Percentiles rank a stretch among this genome's conserved stretches.
Conservation (phyloP, 2,329 filamentous ascomycete genomes). For the Teratosphaeria destructans region DNA sequence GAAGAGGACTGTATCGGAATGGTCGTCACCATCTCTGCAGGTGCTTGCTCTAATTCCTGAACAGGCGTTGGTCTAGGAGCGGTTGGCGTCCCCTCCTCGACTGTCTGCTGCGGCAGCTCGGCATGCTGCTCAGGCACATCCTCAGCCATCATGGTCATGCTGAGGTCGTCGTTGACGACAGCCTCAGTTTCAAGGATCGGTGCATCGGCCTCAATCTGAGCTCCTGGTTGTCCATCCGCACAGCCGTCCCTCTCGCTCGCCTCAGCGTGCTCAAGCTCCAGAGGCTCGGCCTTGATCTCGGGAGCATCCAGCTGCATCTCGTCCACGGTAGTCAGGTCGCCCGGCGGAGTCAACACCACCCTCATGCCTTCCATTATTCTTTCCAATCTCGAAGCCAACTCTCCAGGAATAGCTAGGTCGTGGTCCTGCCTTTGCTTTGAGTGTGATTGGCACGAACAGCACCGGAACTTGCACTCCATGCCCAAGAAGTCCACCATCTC, state of each 20-base stretch:
- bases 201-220: slow-evolving; percentile 6
- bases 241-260: neutral
- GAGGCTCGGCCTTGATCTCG: slow-evolving; percentile 27
- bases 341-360: slow-evolving; percentile 10
- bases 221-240: neutral
- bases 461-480: slow-evolving; percentile 60
- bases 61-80: slow-evolving; percentile 12
- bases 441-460: slow-evolving; percentile 48
- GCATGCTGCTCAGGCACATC: neutral
- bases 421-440: slow-evolving; percentile 27
- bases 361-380: slow-evolving; percentile 13
- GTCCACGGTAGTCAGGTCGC: slow-evolving; percentile 12
- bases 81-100: slow-evolving; percentile 9
- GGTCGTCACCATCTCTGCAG: slow-evolving; percentile 2
- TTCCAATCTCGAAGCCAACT: slow-evolving; percentile 6
- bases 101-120: neutral
- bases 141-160: slow-evolving; percentile 16
- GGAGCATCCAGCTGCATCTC: slow-evolving; percentile 34
- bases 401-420: slow-evolving; percentile 25
- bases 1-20: slow-evolving; percentile 24
- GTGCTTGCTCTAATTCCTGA: slow-evolving; percentile 6
- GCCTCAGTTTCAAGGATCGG: neutral
- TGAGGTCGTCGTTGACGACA: slow-evolving; percentile 12
- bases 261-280: neutral
- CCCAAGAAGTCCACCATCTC: slow-evolving; percentile 68